Percentiles rank a stretch among this genome's conserved stretches.
Conservation (phyloP, 306 rosid species). For the Pueraria montana region DNA sequence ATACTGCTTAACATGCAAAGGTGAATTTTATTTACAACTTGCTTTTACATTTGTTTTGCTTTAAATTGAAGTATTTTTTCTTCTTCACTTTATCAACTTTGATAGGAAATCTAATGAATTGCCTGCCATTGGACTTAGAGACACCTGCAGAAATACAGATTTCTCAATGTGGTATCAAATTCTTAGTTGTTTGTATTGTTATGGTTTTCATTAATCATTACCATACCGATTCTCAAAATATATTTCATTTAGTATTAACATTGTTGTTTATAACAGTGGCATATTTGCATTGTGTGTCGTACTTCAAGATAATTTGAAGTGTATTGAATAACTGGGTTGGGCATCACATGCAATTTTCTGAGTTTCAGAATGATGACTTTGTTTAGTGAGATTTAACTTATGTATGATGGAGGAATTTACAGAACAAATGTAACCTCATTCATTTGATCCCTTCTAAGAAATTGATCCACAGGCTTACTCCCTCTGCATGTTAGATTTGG, state of each 20-base stretch:
- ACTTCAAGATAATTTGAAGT: neutral
- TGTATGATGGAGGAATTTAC: neutral
- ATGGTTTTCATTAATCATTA: slow-evolving; percentile 1
- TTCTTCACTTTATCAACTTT: slow-evolving; percentile 3
- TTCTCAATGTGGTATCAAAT: neutral
- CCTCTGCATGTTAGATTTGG: neutral
- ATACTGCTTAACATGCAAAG: neutral
- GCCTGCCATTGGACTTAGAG: neutral
- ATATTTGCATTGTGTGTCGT: neutral
- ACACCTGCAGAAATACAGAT: slow-evolving; percentile 1
- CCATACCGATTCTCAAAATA: neutral
- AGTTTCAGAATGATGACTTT: neutral
- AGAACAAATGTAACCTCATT: neutral
- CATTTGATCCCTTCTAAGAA: neutral
- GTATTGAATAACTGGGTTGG: neutral
- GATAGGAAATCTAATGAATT: neutral
- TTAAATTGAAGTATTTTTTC: neutral
- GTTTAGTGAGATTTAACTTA: neutral
- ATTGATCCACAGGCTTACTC: neutral
- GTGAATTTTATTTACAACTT: slow-evolving; percentile 2
- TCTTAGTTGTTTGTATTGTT: neutral
- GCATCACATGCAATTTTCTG: neutral
- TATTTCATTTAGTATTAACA: neutral
- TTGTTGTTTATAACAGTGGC: too few relatives aligned
- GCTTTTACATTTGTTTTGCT: neutral